Evolutionary conservation across 371 early-diverging fungal species (phyloP).

Genomic region (Fennellomyces sp.): DNA sequence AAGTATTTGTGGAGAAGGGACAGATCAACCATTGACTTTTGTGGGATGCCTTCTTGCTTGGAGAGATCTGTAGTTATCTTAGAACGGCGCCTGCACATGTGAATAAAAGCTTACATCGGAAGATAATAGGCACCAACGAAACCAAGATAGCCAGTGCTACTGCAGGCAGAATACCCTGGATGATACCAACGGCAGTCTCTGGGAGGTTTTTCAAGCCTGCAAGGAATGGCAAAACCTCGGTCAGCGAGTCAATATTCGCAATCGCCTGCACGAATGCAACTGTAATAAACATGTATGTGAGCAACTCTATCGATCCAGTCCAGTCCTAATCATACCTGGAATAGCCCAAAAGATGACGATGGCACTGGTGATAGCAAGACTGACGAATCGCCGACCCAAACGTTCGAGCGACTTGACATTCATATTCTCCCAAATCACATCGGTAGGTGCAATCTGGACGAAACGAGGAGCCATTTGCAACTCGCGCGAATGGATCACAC

Average conservation of each 20-base stretch:
- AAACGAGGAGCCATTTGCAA: slow-evolving; percentile 70
- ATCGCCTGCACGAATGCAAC: slow-evolving; percentile 65
- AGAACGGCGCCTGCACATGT: not conserved
- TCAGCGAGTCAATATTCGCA: slow-evolving; percentile 64
- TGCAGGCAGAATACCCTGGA: slow-evolving; percentile 84
- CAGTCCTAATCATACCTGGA: slow-evolving; percentile 57
- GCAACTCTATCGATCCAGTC: too few relatives aligned
- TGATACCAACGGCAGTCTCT: slow-evolving; percentile 55
- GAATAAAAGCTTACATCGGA: slow-evolving; percentile 44
- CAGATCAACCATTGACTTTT: slow-evolving; percentile 63
- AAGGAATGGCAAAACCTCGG: slow-evolving; percentile 52
- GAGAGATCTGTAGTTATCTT: slow-evolving; percentile 40
- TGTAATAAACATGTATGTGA: too few relatives aligned
- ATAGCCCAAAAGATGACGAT: slow-evolving; percentile 77
- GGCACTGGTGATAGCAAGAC: slow-evolving; percentile 44
- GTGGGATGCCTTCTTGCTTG: slow-evolving; percentile 70
- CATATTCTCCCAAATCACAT: slow-evolving; percentile 86
- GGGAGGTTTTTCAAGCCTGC: slow-evolving; percentile 33
- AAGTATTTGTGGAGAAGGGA: slow-evolving; percentile 70
- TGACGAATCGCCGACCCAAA: slow-evolving; percentile 57
- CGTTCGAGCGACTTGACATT: slow-evolving; percentile 61
- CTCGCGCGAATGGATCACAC: slow-evolving; percentile 67
- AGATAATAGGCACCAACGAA: slow-evolving; percentile 70
- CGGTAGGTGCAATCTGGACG: slow-evolving; percentile 70
- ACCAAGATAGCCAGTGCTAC: slow-evolving; percentile 73